A percentile compares a stretch with the other conserved stretches of the same genome.
Evolutionary conservation across 208 protist species (phyloP).

Genomic region (Acanthamoeba royreba): DNA sequence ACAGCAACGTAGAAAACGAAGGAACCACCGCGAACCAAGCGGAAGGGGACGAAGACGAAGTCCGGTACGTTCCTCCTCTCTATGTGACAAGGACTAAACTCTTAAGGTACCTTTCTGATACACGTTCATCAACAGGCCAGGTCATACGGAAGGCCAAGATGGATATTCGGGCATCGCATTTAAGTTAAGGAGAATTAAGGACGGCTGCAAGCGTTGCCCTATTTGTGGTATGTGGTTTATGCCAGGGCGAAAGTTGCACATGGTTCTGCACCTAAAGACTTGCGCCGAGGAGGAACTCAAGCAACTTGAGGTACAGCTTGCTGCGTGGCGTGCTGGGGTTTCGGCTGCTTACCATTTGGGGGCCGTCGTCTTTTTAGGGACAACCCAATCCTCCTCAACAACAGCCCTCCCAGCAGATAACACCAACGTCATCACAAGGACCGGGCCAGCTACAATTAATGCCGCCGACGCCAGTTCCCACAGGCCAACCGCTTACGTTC

Average conservation of each 20-base stretch:
- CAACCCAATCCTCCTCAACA: too few species aligned
- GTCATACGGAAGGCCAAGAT: not conserved
- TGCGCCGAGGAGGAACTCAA: not conserved
- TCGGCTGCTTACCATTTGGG: too few species aligned
- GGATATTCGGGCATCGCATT: not conserved
- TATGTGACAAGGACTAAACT: too few species aligned
- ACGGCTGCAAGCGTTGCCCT: not conserved
- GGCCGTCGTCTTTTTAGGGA: too few species aligned
- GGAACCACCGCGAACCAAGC: not conserved
- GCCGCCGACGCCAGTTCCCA: too few species aligned
- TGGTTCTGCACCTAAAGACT: not conserved
- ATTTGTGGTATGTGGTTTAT: not conserved
- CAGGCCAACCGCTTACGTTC: too few species aligned
- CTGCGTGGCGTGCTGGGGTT: not conserved
- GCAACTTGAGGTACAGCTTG: not conserved
- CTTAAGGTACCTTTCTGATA: too few species aligned
- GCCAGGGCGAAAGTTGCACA: not conserved
- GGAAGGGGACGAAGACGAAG: not conserved
- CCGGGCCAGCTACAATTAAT: too few species aligned
- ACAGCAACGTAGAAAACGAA: not conserved
- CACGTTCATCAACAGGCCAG: not conserved
- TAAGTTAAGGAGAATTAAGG: not conserved
- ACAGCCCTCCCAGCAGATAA: too few species aligned
- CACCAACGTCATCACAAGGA: too few species aligned
- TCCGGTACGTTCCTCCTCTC: too few species aligned